Evolutionary conservation across 805 yeast genomes (phyloP), one percentile per base, ranked within the genome.

Genomic region (Wickerhamia fluorescens): DNA sequence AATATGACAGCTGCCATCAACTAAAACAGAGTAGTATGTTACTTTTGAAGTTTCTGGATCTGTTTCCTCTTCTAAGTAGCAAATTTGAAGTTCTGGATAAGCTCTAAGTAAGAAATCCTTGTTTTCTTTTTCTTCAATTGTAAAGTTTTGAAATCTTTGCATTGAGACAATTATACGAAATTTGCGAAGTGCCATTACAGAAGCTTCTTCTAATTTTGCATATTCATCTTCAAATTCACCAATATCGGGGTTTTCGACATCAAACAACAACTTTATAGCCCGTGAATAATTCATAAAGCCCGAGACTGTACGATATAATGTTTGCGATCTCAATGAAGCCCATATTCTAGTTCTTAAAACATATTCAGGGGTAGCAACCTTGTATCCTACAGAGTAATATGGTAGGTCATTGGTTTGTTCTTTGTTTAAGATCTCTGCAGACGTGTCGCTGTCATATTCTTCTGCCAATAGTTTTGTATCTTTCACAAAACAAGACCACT

Each of bases 1-100:
- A 28, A 78, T 63, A 32, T 71, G 75, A 47, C 86, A 78, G 34
- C 68, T 66, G 22, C 84, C 83, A 58, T 83, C 94, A 45, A 83
- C 71, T 53, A 82, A 59, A 17, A 77, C 68, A 5, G 89, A 78
- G 44, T 69, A 77, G 33, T 65, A 81, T 16, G 57, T 51, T 18
- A 53, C 58, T 30, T 62, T 66, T 28, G 69, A 66, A 14, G 66
- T 58, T 28, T 50, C 65, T 2, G 26, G 18, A 57, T 61, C 36
- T 42, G 49, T 49, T 37, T 69, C 77, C 42, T 66, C 72, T 32
- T 75, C 82, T 37, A 77, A 60, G 47, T 71, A 77, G 17, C 77
- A 69, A 40, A 77, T 67, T 47, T 77, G 83, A 36, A 77, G 56
- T 36, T 76, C 83, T 2, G 85, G 85, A 49, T 74, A 76, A 5